Conservation (phyloP, 352 stramenopile species). For the Globisporangium nagaii region DNA sequence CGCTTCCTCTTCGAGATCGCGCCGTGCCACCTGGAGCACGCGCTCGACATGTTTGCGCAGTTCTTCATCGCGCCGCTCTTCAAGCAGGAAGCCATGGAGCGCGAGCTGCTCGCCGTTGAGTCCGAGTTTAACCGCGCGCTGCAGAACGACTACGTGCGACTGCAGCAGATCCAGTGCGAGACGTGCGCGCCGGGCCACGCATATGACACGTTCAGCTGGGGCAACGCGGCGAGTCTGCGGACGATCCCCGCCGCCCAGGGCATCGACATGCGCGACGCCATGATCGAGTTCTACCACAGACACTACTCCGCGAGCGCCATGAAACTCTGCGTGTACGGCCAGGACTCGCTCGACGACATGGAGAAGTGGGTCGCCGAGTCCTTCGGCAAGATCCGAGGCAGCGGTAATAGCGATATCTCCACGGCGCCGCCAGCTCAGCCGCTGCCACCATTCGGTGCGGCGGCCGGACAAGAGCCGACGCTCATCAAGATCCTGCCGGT, state of each 20-base stretch:
- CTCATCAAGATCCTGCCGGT: slow-evolving; percentile 41
- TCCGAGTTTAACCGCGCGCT: slow-evolving; percentile 74
- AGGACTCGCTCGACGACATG: slow-evolving; percentile 52
- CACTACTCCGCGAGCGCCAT: slow-evolving; percentile 63
- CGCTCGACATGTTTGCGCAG: slow-evolving; percentile 89
- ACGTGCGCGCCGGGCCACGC: slow-evolving; percentile 40
- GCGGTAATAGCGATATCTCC: too few relatives aligned
- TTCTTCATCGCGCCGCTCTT: slow-evolving; percentile 90
- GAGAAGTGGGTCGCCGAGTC: slow-evolving; percentile 43
- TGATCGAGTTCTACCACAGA: slow-evolving; percentile 46
- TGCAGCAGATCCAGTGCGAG: slow-evolving; percentile 73
- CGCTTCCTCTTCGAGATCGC: slow-evolving; percentile 89
- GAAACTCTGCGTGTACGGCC: slow-evolving; percentile 68
- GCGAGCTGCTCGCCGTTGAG: slow-evolving; percentile 79
- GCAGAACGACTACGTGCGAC: slow-evolving; percentile 52
- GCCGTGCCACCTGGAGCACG: slow-evolving; percentile 30
- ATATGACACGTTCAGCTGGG: slow-evolving; percentile 78
- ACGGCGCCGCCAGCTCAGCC: background rate
- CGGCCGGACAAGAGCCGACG: slow-evolving; percentile 19
- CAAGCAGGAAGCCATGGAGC: slow-evolving; percentile 57
- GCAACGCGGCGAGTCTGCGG: slow-evolving; percentile 58
- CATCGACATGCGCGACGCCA: slow-evolving; percentile 46
- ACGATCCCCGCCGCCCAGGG: slow-evolving; percentile 22
- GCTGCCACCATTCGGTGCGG: slow-evolving; percentile 23
- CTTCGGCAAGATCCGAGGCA: slow-evolving; percentile 42